Evolutionary conservation across 2,329 filamentous ascomycete genomes (phyloP).

Genomic region (Ambrosiella beaveri): DNA sequence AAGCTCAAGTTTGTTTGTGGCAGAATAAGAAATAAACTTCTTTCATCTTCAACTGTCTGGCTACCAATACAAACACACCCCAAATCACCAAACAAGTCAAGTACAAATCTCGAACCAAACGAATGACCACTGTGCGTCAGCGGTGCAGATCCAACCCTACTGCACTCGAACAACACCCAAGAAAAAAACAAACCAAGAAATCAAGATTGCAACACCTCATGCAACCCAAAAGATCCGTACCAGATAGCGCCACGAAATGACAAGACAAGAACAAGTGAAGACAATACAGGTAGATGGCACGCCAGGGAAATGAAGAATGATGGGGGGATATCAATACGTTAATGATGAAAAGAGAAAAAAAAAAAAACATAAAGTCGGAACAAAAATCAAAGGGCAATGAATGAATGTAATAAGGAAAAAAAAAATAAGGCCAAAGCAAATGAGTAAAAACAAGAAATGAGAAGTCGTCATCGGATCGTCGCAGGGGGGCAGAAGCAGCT

Average conservation of each 20-base stretch:
- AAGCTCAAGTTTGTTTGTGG: no score
- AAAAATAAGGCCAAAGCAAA: background rate
- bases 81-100: no score
- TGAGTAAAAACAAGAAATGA: background rate
- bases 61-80: no score
- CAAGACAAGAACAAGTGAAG: background rate
- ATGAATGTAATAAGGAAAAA: background rate
- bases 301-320: background rate
- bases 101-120: no score
- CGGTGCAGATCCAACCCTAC: no score
- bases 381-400: background rate
- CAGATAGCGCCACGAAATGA: background rate
- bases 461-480: constrained; percentile 6
- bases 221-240: no score
- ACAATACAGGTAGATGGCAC: constrained; percentile 11
- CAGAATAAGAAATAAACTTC: no score
- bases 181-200: no score
- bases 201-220: no score
- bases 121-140: no score
- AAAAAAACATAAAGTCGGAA: constrained; percentile 11
- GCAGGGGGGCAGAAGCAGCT: background rate
- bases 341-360: constrained; percentile 2
- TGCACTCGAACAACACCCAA: no score
- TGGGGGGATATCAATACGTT: constrained; percentile 10
- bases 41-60: no score